Percentiles rank a stretch among this genome's conserved stretches.
Conservation (phyloP, 2,329 filamentous ascomycete genomes). For the Delphinella strobiligena region DNA sequence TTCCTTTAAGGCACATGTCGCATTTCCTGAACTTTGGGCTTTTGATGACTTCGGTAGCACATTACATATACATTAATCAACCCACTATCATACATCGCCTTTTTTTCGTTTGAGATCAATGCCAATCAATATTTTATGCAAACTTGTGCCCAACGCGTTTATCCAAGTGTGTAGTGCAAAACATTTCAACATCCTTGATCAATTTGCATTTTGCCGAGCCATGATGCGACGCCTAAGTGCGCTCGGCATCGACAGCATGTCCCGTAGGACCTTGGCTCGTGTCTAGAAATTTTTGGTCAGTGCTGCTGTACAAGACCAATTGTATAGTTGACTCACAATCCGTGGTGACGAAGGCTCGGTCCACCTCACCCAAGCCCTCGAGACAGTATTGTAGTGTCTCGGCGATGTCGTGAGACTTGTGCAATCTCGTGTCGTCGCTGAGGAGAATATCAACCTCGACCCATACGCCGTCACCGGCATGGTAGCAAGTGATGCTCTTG, state of each 20-base stretch:
- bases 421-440: constrained; percentile 40
- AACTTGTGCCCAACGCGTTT: too few relatives aligned
- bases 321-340: constrained; percentile 29
- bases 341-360: constrained; percentile 39
- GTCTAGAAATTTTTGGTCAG: constrained; percentile 15
- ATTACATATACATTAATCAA: too few relatives aligned
- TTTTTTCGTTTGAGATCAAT: too few relatives aligned
- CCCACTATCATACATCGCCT: too few relatives aligned
- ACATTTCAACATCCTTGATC: too few relatives aligned
- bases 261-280: constrained; percentile 28
- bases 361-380: constrained; percentile 42
- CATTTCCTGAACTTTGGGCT: too few relatives aligned
- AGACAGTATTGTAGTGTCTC: constrained; percentile 53
- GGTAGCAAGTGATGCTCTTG: constrained; percentile 39
- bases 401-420: constrained; percentile 45
- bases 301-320: too few relatives aligned
- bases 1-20: too few relatives aligned
- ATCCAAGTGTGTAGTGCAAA: too few relatives aligned
- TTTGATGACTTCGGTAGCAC: too few relatives aligned
- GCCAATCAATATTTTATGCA: too few relatives aligned
- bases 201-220: too few relatives aligned
- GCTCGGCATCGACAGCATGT: constrained; percentile 23
- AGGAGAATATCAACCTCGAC: constrained; percentile 51
- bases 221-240: constrained; percentile 8
- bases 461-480: constrained; percentile 51